These are phyloP conservation scores for Xanthoconium separans DNA, from an alignment of 1,284 basidiomycete genomes.

Conservation along the genomic window DNA sequence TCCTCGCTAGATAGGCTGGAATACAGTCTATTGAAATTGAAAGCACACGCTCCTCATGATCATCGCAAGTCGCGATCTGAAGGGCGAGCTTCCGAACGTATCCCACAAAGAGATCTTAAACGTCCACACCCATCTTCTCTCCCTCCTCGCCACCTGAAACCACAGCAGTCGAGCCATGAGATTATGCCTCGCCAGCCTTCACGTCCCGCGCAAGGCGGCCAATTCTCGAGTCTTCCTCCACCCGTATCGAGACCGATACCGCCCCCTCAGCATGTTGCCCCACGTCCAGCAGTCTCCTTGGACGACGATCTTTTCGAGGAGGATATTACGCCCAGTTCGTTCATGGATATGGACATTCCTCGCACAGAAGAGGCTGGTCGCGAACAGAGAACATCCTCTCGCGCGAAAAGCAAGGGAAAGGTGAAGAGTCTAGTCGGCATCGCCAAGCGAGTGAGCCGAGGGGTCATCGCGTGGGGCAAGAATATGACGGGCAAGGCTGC, in stretches of 20 bases:
- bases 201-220: slow-evolving; percentile 2
- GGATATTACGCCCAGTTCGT: slow-evolving; percentile 21
- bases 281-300: not conserved
- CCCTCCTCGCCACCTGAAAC: slow-evolving; percentile 16
- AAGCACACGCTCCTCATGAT: slow-evolving; percentile 26
- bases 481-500: slow-evolving; percentile 20
- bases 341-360: slow-evolving; percentile 36
- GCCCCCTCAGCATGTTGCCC: not conserved
- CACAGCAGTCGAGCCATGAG: slow-evolving; percentile 12
- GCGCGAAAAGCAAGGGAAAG: slow-evolving; percentile 13
- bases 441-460: slow-evolving; percentile 29
- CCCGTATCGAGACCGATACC: slow-evolving; percentile 3
- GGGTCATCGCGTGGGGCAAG: slow-evolving; percentile 33
- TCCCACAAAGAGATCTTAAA: slow-evolving; percentile 4
- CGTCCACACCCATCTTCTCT: slow-evolving; percentile 28
- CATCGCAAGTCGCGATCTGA: slow-evolving; percentile 31
- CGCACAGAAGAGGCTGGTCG: slow-evolving; percentile 1
- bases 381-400: slow-evolving; percentile 17
- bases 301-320: slow-evolving; percentile 1
- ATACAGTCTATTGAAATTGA: slow-evolving; percentile 27
- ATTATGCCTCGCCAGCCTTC: not conserved
- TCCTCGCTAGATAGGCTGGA: slow-evolving; percentile 36
- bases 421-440: slow-evolving; percentile 19
- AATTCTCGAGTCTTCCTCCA: slow-evolving; percentile 5
- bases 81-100: slow-evolving; percentile 1